These are phyloP conservation scores for Botryosphaeria dothidea DNA, from an alignment of 2,329 filamentous ascomycete species.

Conservation along the genomic window DNA sequence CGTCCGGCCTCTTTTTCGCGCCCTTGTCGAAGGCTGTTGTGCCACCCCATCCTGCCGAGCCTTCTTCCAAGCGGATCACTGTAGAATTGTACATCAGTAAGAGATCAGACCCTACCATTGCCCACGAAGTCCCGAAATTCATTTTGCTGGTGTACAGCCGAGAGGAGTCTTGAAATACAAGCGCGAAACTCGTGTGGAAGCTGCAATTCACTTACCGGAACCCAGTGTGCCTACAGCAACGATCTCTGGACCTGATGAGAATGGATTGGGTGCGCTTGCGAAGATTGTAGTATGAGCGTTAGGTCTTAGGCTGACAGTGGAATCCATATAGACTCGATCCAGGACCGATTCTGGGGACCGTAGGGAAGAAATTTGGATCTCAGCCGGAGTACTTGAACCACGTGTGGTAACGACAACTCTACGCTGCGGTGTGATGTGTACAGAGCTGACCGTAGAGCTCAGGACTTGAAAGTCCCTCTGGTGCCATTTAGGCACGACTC, in stretches of 20 bases:
- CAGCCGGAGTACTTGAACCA: neutral
- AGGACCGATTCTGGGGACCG: neutral
- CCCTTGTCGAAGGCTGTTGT: neutral
- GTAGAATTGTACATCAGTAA: no score
- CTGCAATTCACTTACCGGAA: neutral
- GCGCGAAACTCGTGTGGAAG: no score
- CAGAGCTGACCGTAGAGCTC: constrained; percentile 7
- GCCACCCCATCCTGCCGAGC: neutral
- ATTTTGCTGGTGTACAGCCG: no score
- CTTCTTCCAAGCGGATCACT: constrained; percentile 9
- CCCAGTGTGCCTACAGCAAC: constrained; percentile 6
- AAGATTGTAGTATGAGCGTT: neutral
- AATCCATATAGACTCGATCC: constrained; percentile 9
- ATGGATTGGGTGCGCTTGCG: constrained; percentile 1
- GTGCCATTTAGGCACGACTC: constrained; percentile 7
- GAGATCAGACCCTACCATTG: no score
- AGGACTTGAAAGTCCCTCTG: neutral
- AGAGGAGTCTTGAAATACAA: no score
- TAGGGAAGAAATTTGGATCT: constrained; percentile 11
- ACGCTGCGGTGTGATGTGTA: constrained; percentile 6
- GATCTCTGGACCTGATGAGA: neutral
- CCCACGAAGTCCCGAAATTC: no score
- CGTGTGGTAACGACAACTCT: constrained; percentile 7
- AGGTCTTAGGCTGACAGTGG: neutral
- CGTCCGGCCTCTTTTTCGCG: neutral